phyloP scores from a whole-genome alignment of 2,329 filamentous ascomycete genomes.

The Ascochyta pisi region DNA sequence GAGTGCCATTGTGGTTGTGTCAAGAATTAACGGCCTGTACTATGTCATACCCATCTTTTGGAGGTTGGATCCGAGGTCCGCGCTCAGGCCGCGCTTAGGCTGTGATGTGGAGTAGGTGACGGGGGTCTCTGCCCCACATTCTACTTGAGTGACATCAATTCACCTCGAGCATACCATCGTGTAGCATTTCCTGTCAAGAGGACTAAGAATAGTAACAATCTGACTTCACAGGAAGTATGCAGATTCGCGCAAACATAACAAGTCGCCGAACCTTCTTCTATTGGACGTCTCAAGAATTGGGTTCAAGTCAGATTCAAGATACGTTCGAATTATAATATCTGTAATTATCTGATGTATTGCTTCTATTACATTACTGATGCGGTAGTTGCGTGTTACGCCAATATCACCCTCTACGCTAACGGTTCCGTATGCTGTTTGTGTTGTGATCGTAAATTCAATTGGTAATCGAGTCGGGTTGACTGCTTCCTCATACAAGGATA shows the following conservation, averaged over 20 bases:
- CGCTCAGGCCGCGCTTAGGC: conserved; percentile 2
- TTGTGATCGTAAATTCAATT: no score
- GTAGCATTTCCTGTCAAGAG: no score
- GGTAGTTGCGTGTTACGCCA: neutral
- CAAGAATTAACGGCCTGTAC: neutral
- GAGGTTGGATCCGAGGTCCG: neutral
- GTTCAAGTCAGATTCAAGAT: no score
- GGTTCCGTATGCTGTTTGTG: neutral
- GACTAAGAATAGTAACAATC: no score
- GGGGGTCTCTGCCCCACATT: neutral
- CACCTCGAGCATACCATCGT: no score
- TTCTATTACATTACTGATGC: neutral
- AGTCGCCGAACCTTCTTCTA: no score
- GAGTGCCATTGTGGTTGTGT: conserved; percentile 1
- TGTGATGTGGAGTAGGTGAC: neutral
- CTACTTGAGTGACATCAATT: neutral
- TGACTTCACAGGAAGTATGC: no score
- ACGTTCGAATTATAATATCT: no score
- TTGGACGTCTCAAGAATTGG: no score
- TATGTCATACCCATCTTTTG: neutral
- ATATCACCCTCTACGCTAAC: neutral
- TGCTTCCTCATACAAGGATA: neutral
- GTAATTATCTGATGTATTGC: neutral
- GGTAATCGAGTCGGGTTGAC: neutral
- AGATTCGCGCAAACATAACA: no score